Percentiles rank a stretch among this genome's conserved stretches.
Evolutionary conservation across 2,329 filamentous ascomycete species (phyloP).

Genomic region (Furcasterigmium sp.): DNA sequence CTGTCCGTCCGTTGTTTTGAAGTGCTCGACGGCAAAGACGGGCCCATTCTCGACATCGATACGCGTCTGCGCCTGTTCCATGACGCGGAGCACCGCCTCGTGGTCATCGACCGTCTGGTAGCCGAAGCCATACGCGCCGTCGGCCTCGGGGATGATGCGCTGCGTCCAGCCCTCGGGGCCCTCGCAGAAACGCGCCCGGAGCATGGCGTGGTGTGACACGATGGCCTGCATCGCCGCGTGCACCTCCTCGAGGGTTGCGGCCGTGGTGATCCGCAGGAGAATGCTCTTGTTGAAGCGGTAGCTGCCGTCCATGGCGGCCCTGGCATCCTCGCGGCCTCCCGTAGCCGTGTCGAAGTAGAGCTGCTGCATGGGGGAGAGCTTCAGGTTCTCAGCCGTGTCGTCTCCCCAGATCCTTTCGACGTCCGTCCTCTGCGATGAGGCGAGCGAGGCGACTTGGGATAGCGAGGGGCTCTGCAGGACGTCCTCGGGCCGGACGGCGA

Average conservation of each 20-base stretch:
- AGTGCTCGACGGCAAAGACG: slow-evolving; percentile 43
- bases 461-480: slow-evolving; percentile 30
- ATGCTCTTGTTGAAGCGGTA: slow-evolving; percentile 48
- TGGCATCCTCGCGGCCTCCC: slow-evolving; percentile 25
- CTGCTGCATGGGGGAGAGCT: slow-evolving; percentile 48
- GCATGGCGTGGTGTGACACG: slow-evolving; percentile 46
- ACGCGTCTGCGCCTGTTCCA: slow-evolving; percentile 33
- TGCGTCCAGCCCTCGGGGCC: slow-evolving; percentile 39
- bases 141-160: slow-evolving; percentile 30
- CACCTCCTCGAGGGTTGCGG: slow-evolving; percentile 35
- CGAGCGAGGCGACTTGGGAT: slow-evolving; percentile 30
- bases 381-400: slow-evolving; percentile 30
- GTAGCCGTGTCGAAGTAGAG: slow-evolving; percentile 45
- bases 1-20: slow-evolving; percentile 37
- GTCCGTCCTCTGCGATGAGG: slow-evolving; percentile 22
- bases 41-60: slow-evolving; percentile 47
- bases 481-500: slow-evolving; percentile 29
- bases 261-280: slow-evolving; percentile 37
- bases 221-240: slow-evolving; percentile 42
- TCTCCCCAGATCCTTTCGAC: slow-evolving; percentile 23
- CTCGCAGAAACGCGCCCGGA: slow-evolving; percentile 39
- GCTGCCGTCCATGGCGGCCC: slow-evolving; percentile 23
- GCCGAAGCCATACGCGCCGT: slow-evolving; percentile 37
- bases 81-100: slow-evolving; percentile 33
- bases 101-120: slow-evolving; percentile 34